A percentile compares a stretch with the other conserved stretches of the same genome.
These are phyloP conservation scores for Amauroascus niger DNA, from an alignment of 2,329 filamentous ascomycete genomes.

Conservation along the genomic window DNA sequence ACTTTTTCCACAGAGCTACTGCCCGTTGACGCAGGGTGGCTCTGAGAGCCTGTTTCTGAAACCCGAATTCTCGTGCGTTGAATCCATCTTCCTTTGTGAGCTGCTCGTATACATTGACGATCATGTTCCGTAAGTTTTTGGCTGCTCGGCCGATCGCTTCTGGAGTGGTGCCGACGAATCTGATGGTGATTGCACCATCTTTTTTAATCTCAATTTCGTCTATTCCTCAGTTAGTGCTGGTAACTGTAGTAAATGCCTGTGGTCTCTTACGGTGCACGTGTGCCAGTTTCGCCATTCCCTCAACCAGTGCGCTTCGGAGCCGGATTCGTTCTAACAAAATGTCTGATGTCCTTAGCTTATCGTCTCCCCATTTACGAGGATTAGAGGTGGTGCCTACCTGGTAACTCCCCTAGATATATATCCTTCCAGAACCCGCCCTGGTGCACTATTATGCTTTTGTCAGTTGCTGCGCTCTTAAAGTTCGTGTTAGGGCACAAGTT, in stretches of 20 bases:
- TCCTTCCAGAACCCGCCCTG: conserved; percentile 15
- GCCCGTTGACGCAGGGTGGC: neutral
- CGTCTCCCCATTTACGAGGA: neutral
- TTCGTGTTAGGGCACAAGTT: neutral
- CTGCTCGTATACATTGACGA: conserved; percentile 3
- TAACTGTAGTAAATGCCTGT: neutral
- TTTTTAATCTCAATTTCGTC: conserved; percentile 6
- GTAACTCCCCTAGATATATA: conserved; percentile 13
- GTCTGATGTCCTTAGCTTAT: neutral
- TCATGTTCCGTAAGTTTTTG: conserved; percentile 2
- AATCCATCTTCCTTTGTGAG: conserved; percentile 1
- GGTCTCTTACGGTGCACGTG: conserved; percentile 5
- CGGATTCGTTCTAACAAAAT: conserved; percentile 5
- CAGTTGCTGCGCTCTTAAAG: neutral
- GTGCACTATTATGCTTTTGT: conserved; percentile 11
- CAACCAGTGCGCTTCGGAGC: neutral
- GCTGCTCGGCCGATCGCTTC: neutral
- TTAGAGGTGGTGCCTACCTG: conserved; percentile 6
- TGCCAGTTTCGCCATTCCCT: neutral
- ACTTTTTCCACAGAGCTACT: neutral
- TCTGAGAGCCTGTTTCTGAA: neutral
- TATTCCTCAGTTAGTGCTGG: conserved; percentile 4
- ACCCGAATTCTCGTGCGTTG: neutral
- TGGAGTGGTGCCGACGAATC: neutral
- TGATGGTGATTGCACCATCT: conserved; percentile 6